phyloP scores from a whole-genome alignment of 257 asterid species.

The Ilex asprella region DNA sequence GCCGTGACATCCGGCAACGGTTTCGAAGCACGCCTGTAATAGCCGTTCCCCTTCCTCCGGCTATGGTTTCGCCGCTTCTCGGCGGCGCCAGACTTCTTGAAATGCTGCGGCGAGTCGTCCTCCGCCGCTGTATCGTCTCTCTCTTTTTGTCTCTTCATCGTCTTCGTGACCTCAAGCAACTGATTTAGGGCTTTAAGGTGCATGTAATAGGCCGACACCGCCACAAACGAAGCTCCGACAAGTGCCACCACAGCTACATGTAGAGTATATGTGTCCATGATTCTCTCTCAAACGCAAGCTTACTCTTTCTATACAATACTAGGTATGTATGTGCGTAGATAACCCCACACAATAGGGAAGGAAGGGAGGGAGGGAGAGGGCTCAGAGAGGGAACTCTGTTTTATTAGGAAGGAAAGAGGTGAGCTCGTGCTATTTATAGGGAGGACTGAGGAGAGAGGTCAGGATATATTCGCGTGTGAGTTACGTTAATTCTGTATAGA shows the following conservation, averaged over 20 bases:
- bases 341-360: conserved; percentile 33
- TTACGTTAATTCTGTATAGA: no score
- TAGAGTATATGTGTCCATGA: conserved; percentile 65
- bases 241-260: conserved; percentile 94
- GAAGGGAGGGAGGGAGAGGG: neutral
- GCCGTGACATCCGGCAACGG: conserved; percentile 62
- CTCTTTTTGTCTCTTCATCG: conserved; percentile 54
- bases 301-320: no score
- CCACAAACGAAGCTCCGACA: conserved; percentile 84
- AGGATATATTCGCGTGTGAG: conserved; percentile 22
- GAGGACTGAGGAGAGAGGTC: conserved; percentile 7
- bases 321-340: neutral
- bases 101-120: conserved; percentile 39
- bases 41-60: conserved; percentile 42
- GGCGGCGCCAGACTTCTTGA: conserved; percentile 21
- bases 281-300: neutral
- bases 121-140: conserved; percentile 29
- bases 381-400: conserved; percentile 2
- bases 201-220: conserved; percentile 89
- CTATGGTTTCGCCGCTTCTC: conserved; percentile 29
- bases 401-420: conserved; percentile 16
- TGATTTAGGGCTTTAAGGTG: conserved; percentile 82
- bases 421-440: conserved; percentile 37
- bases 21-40: conserved; percentile 49
- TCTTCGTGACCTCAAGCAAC: conserved; percentile 66